Base-by-base conservation (phyloP, 306 rosid species). In the Prunus fruticosa region DNA sequence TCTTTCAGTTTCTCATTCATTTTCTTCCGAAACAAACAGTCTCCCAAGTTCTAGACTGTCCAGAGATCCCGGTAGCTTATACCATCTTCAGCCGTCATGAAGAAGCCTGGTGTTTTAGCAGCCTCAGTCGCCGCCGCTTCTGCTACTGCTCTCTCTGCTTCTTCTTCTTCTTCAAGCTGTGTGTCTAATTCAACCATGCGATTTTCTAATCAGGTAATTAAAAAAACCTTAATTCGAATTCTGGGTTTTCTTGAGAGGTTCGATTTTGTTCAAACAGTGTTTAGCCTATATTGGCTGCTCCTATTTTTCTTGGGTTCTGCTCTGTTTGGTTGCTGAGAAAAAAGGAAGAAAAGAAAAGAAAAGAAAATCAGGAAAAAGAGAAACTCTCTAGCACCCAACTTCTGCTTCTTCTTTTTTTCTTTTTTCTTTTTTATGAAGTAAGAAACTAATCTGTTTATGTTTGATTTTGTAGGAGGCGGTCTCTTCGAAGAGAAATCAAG, bases 101-200 rank as follows among this genome's bases (percentile, higher is more conserved):
- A 84, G 82, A 84, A 81, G 69, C 67, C 84, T 22, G 80, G 84
- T 11, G 22, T 86, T 6, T 76, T 86, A 13, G 82, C 86, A 1
- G 84, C 81, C 69, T 81, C 90, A 9, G 61, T 79, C 66, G 86
- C 84, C 67, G 84, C 85, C 43, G 88, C 87, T 16, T 72, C 88
- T 19, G 82, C 85, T 32, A 76, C 81, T 18, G 74, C 81, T 6
- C 32, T 79, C 28, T 78, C 84, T 41, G 47, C 79, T 54, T 61
- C 82, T 50, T 41, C 62, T 50, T 68, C 73, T 22, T 79, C 84
- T 27, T 27, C 84, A 6, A 71, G 34, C 73, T 12, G 41, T 71
- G 50, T 47, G 58, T 78, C 47, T 45, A 32, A 52, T 68, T 38
- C 77, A 28, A 72, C 65, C 20, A 2, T 73, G 27, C 71, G 52